These are phyloP conservation scores for Leccinum barrowsii DNA, from an alignment of 768 basidiomycete genomes.

Conservation along the genomic window DNA sequence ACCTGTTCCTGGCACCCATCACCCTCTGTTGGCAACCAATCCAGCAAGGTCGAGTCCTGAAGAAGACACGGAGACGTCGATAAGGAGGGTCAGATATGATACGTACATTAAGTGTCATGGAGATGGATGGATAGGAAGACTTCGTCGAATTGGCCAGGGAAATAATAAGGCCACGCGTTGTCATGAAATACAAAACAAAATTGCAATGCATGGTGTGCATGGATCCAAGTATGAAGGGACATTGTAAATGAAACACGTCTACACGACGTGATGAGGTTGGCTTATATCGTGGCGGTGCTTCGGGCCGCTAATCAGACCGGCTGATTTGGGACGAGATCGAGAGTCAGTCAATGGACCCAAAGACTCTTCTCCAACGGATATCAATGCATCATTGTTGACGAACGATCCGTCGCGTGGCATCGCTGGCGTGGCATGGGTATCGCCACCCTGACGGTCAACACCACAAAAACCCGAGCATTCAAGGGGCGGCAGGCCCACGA, in stretches of 20 bases:
- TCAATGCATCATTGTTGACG: not conserved
- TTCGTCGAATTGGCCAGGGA: not conserved
- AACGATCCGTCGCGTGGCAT: not conserved
- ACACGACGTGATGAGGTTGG: slow-evolving; percentile 4
- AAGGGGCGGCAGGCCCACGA: slow-evolving; percentile 1
- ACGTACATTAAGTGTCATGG: not conserved
- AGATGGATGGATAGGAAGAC: not conserved
- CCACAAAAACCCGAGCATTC: not conserved
- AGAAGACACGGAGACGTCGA: not conserved
- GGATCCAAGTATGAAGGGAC: not conserved
- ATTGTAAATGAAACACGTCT: not conserved
- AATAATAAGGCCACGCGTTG: not conserved
- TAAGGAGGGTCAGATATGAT: not conserved
- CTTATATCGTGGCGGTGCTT: slow-evolving; percentile 3
- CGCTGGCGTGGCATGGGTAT: not conserved
- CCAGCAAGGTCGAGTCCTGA: not conserved
- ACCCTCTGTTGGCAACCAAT: not conserved
- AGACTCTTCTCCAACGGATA: not conserved
- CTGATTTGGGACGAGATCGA: not conserved
- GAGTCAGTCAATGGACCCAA: not conserved
- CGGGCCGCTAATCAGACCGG: slow-evolving; percentile 3
- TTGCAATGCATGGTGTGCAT: not conserved
- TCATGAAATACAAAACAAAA: not conserved
- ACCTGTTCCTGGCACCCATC: not conserved
- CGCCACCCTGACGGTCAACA: not conserved